These are phyloP conservation scores for Thraustotheca clavata DNA, from an alignment of 352 stramenopile genomes.

Conservation along the genomic window DNA sequence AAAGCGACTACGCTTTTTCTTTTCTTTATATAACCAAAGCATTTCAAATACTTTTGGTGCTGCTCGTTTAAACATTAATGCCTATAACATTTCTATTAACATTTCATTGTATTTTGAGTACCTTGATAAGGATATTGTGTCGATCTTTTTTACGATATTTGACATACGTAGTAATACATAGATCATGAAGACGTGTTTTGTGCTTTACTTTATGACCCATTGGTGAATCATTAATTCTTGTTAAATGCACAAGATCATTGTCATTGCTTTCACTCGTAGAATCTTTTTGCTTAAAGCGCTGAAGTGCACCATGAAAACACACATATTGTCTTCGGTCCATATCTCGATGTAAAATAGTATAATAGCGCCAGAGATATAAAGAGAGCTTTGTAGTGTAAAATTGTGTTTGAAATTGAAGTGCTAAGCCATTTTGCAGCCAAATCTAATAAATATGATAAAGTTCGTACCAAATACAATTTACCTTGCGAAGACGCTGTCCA, in stretches of 20 bases:
- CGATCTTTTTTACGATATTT: constrained; percentile 48
- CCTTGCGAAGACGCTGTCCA: neutral
- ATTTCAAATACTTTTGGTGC: constrained; percentile 30
- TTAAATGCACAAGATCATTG: constrained; percentile 25
- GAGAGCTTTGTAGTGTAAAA: constrained; percentile 48
- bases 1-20: constrained; percentile 40
- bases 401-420: constrained; percentile 47
- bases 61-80: constrained; percentile 38
- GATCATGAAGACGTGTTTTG: constrained; percentile 49
- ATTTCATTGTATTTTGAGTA: constrained; percentile 10
- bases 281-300: constrained; percentile 17
- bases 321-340: constrained; percentile 33
- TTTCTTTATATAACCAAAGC: constrained; percentile 24
- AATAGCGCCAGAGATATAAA: constrained; percentile 51
- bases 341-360: constrained; percentile 45
- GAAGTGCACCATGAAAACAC: constrained; percentile 26
- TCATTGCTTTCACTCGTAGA: constrained; percentile 5
- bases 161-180: constrained; percentile 45
- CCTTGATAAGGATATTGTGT: constrained; percentile 41
- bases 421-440: constrained; percentile 37
- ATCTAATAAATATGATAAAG: constrained; percentile 14
- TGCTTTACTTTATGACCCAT: constrained; percentile 44
- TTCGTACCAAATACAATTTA: neutral
- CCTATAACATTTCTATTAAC: neutral
- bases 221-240: constrained; percentile 53